These are phyloP conservation scores for Chlamydomonas reinhardtii DNA, from an alignment of 163 green algal species.

Conservation along the genomic window DNA sequence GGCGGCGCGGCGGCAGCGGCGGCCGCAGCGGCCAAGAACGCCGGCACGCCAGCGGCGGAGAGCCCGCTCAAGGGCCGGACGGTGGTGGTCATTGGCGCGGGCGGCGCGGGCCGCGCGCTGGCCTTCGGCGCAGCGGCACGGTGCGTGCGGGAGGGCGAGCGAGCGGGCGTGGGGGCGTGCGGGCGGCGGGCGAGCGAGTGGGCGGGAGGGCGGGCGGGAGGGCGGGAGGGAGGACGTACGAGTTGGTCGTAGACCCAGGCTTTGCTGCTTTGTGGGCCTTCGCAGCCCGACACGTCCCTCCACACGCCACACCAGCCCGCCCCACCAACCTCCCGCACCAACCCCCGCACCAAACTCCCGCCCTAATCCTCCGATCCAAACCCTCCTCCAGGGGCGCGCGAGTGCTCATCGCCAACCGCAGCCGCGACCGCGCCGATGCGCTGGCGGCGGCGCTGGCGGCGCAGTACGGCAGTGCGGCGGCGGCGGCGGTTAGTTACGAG, in stretches of 20 bases:
- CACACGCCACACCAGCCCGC: too few species aligned
- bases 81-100: slow-evolving; percentile 94
- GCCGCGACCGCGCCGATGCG: slow-evolving; percentile 69
- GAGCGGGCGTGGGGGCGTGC: too few species aligned
- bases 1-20: slow-evolving; percentile 40
- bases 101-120: slow-evolving; percentile 91
- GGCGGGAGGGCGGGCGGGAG: too few species aligned
- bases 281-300: too few species aligned
- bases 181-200: too few species aligned
- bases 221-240: too few species aligned
- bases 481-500: slow-evolving; percentile 55
- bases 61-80: slow-evolving; percentile 76
- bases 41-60: slow-evolving; percentile 8
- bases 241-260: too few species aligned
- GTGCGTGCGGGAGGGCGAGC: slow-evolving; percentile 14
- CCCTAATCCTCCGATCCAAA: too few species aligned
- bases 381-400: slow-evolving; percentile 56
- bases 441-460: slow-evolving; percentile 71
- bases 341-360: too few species aligned
- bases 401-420: slow-evolving; percentile 94
- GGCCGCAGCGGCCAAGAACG: neutral
- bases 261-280: too few species aligned
- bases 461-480: neutral
- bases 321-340: too few species aligned
- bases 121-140: slow-evolving; percentile 89